Percentiles rank a stretch among this genome's conserved stretches.
phyloP scores from a whole-genome alignment of 1,284 basidiomycete species.

The Sporisorium scitamineum region DNA sequence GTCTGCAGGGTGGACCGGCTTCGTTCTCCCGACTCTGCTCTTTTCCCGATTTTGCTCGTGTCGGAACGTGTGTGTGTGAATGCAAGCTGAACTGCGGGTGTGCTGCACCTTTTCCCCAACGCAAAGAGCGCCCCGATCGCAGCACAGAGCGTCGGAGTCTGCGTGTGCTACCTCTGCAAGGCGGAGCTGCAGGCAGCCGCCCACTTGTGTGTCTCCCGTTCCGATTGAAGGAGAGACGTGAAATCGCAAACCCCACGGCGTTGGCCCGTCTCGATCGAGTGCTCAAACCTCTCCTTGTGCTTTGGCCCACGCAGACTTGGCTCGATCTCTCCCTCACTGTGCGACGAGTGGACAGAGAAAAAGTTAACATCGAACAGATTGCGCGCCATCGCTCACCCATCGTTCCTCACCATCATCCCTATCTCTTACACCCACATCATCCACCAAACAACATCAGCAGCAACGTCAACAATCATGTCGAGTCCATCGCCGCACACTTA shows the following conservation, averaged over 20 bases:
- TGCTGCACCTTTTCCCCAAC: not conserved
- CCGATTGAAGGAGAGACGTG: not conserved
- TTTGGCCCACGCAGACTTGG: not conserved
- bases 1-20: not conserved
- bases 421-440: not conserved
- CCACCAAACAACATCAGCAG: not conserved
- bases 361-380: conserved; percentile 11
- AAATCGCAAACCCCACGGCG: not conserved
- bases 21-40: not conserved
- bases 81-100: too few relatives aligned
- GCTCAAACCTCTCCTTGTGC: not conserved
- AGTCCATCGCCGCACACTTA: conserved; percentile 7
- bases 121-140: too few relatives aligned
- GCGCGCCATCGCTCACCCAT: not conserved
- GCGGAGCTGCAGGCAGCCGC: too few relatives aligned
- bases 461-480: not conserved
- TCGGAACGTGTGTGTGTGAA: not conserved
- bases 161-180: too few relatives aligned
- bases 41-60: not conserved
- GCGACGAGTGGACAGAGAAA: not conserved
- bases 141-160: not conserved
- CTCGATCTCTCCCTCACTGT: not conserved
- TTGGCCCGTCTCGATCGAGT: not conserved
- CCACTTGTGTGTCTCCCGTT: too few relatives aligned
- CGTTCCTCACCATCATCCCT: not conserved